Evolutionary conservation across 306 rosid species (phyloP), one percentile per base, ranked within the genome.

Genomic region (Rubus idaeus): DNA sequence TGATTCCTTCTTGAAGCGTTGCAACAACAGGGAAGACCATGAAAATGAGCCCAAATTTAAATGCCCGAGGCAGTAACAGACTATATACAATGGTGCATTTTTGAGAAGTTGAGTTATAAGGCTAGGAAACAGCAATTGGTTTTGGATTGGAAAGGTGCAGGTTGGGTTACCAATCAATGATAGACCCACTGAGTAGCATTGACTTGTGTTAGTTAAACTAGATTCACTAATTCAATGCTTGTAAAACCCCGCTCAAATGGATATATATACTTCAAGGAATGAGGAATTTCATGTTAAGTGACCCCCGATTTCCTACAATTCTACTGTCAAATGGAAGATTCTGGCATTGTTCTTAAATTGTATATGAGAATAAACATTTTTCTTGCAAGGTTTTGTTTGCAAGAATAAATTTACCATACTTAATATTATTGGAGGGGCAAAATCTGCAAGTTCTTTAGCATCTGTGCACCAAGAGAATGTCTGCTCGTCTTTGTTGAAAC

Each of bases 1-100:
- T 2, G 91, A 95, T 78, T 82, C 86, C 44, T 92, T 77, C 76
- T 64, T 90, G 61, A 88, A 84, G 81, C 94, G 90, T 57, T 94
- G 97, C 65, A 87, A 73, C 60, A 78, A 75, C 75, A 58, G 7
- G 49, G 87, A 79, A 52, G 80, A 70, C 74, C 40, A 35, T 35
- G 88, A 89, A 73, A 75, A 50, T 52, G 85, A 81, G 71, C 78
- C 91, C 51, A 78, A 79, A 83, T 71, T 75, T 51, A 91, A 94
- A 89, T 78, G 82, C 77, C 81, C 77, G 21, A 87, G 88, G 74
- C 76, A 80, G 77, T 94, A 89, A 39, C 18, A 40, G 41, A 17
- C 63, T 37, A 8, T 37, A 8, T 42, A 8, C 55, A 10, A 10
- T 21, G 47, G 8, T 10, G 7, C 4, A 49, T 1, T 66, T 66